phyloP scores from a whole-genome alignment of 2,329 filamentous ascomycete genomes.

The Bipolaris sorokiniana region DNA sequence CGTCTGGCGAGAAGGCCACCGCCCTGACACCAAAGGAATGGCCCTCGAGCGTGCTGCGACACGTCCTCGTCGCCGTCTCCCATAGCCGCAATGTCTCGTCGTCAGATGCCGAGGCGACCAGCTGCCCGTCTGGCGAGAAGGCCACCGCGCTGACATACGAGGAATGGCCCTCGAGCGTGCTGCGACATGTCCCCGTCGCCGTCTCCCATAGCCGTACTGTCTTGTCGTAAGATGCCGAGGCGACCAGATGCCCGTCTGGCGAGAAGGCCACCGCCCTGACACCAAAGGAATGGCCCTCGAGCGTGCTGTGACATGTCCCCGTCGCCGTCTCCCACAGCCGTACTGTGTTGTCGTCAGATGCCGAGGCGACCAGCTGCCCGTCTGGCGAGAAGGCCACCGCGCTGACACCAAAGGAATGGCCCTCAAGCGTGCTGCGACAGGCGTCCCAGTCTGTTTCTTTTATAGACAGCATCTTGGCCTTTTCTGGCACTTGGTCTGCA shows the following conservation, averaged over 20 bases:
- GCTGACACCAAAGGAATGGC: not conserved
- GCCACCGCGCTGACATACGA: not conserved
- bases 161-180: not conserved
- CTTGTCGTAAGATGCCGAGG: too few species aligned
- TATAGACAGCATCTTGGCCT: conserved; percentile 11
- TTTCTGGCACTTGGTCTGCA: conserved; percentile 5
- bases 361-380: not conserved
- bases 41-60: too few species aligned
- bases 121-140: conserved; percentile 17
- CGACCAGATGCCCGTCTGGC: too few species aligned
- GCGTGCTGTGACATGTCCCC: too few species aligned
- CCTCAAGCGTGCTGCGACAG: not conserved
- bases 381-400: conserved; percentile 2
- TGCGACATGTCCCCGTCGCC: too few species aligned
- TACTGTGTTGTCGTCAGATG: not conserved
- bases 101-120: not conserved
- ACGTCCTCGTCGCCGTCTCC: too few species aligned
- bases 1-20: too few species aligned
- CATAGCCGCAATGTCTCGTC: too few species aligned
- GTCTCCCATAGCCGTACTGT: too few species aligned
- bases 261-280: too few species aligned
- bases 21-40: too few species aligned
- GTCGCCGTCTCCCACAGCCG: conserved; percentile 8
- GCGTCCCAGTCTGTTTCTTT: conserved; percentile 20
- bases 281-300: too few species aligned